A percentile compares a stretch with the other conserved stretches of the same genome.
These are phyloP conservation scores for Pyracantha coccinea DNA, from an alignment of 331 rosid genomes.

Conservation along the genomic window DNA sequence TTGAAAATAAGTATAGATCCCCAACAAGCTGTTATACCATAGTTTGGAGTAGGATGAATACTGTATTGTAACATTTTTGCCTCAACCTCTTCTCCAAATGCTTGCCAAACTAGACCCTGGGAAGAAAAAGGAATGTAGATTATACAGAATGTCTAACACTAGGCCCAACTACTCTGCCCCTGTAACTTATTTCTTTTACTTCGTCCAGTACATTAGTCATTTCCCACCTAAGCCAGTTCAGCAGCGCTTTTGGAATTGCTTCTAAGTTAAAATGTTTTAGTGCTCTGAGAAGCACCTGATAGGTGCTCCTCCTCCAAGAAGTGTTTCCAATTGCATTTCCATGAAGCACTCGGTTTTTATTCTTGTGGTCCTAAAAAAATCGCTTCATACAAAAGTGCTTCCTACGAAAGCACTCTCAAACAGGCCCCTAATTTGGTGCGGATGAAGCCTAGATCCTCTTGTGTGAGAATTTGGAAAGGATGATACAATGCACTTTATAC, in stretches of 20 bases:
- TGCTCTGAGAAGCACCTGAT: too few species aligned
- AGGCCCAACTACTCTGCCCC: background rate
- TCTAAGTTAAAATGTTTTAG: too few species aligned
- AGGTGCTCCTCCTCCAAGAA: too few species aligned
- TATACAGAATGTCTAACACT: background rate
- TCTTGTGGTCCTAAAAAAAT: too few species aligned
- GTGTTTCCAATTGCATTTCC: too few species aligned
- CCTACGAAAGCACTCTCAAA: background rate
- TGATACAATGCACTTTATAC: background rate
- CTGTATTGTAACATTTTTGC: conserved; percentile 42
- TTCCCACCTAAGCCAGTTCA: too few species aligned
- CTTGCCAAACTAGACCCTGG: conserved; percentile 50
- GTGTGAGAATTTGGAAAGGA: background rate
- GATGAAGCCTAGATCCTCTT: background rate
- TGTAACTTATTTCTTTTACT: background rate
- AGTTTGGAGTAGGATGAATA: conserved; percentile 17
- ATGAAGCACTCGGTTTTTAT: too few species aligned
- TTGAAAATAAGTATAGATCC: background rate
- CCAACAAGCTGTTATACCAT: conserved; percentile 23
- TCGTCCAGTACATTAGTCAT: background rate
- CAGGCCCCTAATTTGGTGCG: background rate
- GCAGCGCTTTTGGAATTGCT: too few species aligned
- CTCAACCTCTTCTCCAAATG: conserved; percentile 31
- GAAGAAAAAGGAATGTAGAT: conserved; percentile 5
- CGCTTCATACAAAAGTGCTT: background rate